These are phyloP conservation scores for Fusarium citri DNA, from an alignment of 2,329 filamentous ascomycete species.

Conservation along the genomic window DNA sequence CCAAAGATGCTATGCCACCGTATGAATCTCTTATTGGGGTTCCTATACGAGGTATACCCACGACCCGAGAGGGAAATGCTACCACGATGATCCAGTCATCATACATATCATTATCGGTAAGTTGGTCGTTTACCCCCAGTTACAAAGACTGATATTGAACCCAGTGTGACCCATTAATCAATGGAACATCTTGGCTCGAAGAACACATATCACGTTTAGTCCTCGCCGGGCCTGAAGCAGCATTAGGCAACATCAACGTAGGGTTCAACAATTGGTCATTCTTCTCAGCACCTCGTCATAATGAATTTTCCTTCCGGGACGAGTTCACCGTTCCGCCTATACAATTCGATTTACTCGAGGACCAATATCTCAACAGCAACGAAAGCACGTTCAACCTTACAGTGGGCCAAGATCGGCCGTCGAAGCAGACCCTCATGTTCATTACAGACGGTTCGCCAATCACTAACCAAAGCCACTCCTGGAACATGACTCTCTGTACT, in stretches of 20 bases:
- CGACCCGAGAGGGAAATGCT: not conserved
- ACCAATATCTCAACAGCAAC: not conserved
- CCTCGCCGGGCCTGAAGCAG: not conserved
- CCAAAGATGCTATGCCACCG: not conserved
- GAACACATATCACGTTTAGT: not conserved
- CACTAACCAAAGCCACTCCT: not conserved
- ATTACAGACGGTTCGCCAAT: not conserved
- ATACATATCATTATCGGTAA: not conserved
- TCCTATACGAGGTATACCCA: not conserved
- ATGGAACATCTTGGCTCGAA: not conserved
- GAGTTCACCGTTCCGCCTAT: not conserved
- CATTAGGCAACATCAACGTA: not conserved
- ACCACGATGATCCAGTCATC: not conserved
- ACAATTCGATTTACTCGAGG: not conserved
- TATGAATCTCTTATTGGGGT: not conserved
- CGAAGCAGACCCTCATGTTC: not conserved
- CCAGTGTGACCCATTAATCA: not conserved
- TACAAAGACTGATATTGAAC: not conserved
- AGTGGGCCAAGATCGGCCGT: not conserved
- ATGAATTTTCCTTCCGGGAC: not conserved
- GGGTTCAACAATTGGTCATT: not conserved
- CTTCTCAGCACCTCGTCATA: not conserved
- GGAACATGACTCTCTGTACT: not conserved
- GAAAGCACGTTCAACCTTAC: not conserved
- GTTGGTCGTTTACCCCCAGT: fast-evolving